Conservation (phyloP, 805 yeast species). For the Yamadazyma paraphyllophila region DNA sequence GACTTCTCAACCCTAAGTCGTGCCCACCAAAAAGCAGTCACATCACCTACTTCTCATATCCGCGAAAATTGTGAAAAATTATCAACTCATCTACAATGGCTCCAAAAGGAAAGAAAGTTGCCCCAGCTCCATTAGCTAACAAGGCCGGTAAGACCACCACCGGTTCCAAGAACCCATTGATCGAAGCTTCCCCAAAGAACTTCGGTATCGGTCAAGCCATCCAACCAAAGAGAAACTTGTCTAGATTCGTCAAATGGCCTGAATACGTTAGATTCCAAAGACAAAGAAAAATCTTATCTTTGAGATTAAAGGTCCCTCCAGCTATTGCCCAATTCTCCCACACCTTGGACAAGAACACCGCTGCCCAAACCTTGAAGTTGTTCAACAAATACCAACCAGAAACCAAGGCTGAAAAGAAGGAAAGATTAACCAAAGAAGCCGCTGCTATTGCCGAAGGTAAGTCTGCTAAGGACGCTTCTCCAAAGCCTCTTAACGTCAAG, state of each 20-base stretch:
- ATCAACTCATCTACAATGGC: slow-evolving; percentile 8
- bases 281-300: slow-evolving; percentile 92
- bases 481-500: slow-evolving; percentile 95
- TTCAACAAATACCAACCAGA: slow-evolving; percentile 99
- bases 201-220: slow-evolving; percentile 95
- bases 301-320: slow-evolving; percentile 99
- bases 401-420: slow-evolving; percentile 96
- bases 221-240: slow-evolving; percentile 94
- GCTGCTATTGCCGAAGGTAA: slow-evolving; percentile 98
- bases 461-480: slow-evolving; percentile 93
- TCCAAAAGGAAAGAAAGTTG: slow-evolving; percentile 65
- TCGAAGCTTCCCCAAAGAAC: slow-evolving; percentile 87
- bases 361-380: slow-evolving; percentile 93
- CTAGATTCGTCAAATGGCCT: slow-evolving; percentile 99
- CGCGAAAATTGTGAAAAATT: slow-evolving; percentile 4
- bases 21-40: neutral
- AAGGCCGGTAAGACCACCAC: slow-evolving; percentile 44
- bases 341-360: slow-evolving; percentile 98
- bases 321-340: slow-evolving; percentile 95
- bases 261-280: slow-evolving; percentile 97
- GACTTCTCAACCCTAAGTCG: neutral
- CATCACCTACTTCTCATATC: neutral
- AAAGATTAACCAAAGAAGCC: slow-evolving; percentile 97
- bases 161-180: slow-evolving; percentile 68
- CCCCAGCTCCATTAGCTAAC: slow-evolving; percentile 93